Percentiles rank a stretch among this genome's conserved stretches.
phyloP scores from a whole-genome alignment of 2,329 filamentous ascomycete species.

The Arthrobotrys sinensis region DNA sequence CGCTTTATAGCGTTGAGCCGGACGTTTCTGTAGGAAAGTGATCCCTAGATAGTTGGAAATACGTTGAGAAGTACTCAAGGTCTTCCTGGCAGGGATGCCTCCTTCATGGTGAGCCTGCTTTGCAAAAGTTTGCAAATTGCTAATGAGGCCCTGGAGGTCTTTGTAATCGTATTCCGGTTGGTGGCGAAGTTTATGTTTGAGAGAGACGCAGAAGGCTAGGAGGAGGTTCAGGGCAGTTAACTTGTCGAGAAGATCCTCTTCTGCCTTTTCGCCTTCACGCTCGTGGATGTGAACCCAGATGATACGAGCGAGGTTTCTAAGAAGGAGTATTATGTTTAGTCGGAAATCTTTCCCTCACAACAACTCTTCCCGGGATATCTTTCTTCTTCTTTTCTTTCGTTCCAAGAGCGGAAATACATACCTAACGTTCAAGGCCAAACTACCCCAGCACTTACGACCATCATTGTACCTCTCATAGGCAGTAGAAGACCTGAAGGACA shows the following conservation, averaged over 20 bases:
- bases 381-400: background rate
- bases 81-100: conserved; percentile 68
- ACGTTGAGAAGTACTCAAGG: conserved; percentile 23
- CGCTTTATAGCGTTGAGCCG: conserved; percentile 82
- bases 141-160: conserved; percentile 79
- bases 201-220: conserved; percentile 80
- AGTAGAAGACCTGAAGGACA: conserved; percentile 82
- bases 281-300: conserved; percentile 85
- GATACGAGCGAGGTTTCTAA: conserved; percentile 76
- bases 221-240: conserved; percentile 82
- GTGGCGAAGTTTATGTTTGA: conserved; percentile 87
- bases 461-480: conserved; percentile 82
- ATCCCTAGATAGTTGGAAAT: conserved; percentile 77
- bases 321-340: conserved; percentile 66
- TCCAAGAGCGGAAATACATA: background rate
- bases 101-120: conserved; percentile 72
- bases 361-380: background rate
- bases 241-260: conserved; percentile 79
- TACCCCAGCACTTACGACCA: conserved; percentile 71
- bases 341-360: background rate
- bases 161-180: conserved; percentile 84
- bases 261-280: conserved; percentile 73
- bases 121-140: conserved; percentile 83
- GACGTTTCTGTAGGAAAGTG: conserved; percentile 82
- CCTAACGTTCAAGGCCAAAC: conserved; percentile 37